Conservation (phyloP, 331 rosid species). For the Telfairia occidentalis region DNA sequence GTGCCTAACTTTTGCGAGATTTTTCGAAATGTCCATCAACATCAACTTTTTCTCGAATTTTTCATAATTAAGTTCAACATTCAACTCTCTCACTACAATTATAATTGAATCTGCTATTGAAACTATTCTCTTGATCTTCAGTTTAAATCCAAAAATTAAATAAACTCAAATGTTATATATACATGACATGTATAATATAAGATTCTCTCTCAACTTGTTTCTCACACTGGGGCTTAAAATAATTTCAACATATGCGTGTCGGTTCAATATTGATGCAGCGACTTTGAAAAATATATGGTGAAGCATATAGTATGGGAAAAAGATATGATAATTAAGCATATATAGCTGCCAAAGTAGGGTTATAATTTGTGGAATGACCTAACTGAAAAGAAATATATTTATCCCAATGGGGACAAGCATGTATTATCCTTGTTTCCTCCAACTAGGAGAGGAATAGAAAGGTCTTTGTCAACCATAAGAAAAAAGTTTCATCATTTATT, state of each 20-base stretch:
- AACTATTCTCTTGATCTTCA: too few species aligned
- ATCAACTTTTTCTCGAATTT: neutral
- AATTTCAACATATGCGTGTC: neutral
- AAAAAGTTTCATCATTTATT: neutral
- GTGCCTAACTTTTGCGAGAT: neutral
- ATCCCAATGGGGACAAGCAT: constrained; percentile 12
- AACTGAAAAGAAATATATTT: constrained; percentile 3
- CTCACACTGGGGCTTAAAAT: neutral
- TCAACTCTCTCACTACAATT: too few species aligned
- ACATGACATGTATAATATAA: too few species aligned
- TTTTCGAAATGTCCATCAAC: neutral
- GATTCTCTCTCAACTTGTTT: too few species aligned
- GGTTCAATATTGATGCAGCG: neutral
- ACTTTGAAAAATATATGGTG: neutral
- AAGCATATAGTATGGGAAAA: neutral
- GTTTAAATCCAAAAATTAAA: too few species aligned
- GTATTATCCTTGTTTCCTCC: constrained; percentile 6
- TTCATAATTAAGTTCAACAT: too few species aligned
- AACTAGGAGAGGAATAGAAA: constrained; percentile 10
- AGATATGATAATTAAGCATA: too few species aligned
- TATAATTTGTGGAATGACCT: constrained; percentile 8
- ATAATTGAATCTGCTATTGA: too few species aligned
- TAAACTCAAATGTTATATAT: too few species aligned
- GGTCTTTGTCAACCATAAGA: constrained; percentile 7
- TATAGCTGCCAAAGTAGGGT: constrained; percentile 2